Evolutionary conservation across 257 asterid genomes (phyloP).

Genomic region (Cynanchum wilfordii): DNA sequence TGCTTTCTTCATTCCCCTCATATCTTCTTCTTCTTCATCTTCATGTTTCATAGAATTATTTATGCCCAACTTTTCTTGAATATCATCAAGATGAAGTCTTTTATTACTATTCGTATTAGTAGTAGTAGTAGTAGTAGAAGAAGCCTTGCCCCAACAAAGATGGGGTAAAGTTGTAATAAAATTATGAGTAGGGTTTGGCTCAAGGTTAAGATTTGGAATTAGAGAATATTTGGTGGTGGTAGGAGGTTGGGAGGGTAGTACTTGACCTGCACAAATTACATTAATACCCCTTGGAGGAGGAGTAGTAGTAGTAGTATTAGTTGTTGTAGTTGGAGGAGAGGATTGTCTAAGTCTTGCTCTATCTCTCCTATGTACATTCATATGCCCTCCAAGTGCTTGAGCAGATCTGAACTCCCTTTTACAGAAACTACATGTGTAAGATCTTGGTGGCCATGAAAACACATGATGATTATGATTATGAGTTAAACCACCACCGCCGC

Average conservation of each 20-base stretch:
- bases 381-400: constrained; percentile 96
- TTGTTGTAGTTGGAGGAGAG: constrained; percentile 29
- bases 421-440: constrained; percentile 80
- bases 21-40: constrained; percentile 17
- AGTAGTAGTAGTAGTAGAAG: constrained; percentile 22
- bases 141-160: background rate
- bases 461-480: constrained; percentile 23
- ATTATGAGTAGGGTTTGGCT: constrained; percentile 48
- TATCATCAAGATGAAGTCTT: constrained; percentile 23
- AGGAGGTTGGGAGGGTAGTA: background rate
- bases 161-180: constrained; percentile 30
- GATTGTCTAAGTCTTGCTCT: constrained; percentile 58
- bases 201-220: constrained; percentile 39
- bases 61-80: constrained; percentile 19
- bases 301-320: too few relatives aligned
- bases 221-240: constrained; percentile 1
- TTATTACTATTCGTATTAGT: constrained; percentile 27
- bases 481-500: too few relatives aligned
- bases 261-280: too few relatives aligned
- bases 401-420: constrained; percentile 90
- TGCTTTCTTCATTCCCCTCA: constrained; percentile 23
- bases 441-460: constrained; percentile 86
- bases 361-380: constrained; percentile 92
- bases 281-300: too few relatives aligned
- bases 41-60: constrained; percentile 7